Percentiles rank a stretch among this genome's conserved stretches.
phyloP scores from a whole-genome alignment of 345 rosid species.

The Eucalyptus leucophloia region DNA sequence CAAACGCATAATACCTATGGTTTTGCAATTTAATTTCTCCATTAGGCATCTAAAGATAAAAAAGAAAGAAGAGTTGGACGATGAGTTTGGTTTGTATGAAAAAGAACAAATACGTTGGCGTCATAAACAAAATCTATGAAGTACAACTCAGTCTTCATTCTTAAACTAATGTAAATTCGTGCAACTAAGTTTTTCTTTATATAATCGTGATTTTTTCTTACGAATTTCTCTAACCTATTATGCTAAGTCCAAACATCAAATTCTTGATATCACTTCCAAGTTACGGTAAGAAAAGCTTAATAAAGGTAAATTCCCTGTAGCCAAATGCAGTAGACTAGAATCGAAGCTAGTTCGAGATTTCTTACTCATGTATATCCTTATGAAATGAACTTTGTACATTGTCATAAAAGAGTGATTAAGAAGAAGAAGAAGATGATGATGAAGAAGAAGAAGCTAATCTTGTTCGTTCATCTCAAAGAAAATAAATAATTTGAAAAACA shows the following conservation, averaged over 20 bases:
- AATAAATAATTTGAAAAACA: fast-evolving
- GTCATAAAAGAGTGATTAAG: neutral
- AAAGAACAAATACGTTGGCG: neutral
- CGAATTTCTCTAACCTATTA: fast-evolving
- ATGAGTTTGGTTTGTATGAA: neutral
- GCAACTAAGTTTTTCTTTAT: too few relatives aligned
- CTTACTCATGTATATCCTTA: neutral
- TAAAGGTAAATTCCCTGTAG: neutral
- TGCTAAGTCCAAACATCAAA: too few relatives aligned
- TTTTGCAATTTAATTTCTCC: neutral
- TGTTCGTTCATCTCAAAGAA: fast-evolving
- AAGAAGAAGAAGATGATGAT: too few relatives aligned
- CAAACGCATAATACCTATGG: too few relatives aligned
- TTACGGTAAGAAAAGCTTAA: too few relatives aligned
- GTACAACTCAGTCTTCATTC: neutral
- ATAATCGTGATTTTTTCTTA: too few relatives aligned
- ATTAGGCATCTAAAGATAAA: neutral
- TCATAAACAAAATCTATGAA: too few relatives aligned
- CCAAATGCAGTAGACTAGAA: neutral
- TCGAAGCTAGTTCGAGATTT: neutral
- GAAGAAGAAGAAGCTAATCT: neutral
- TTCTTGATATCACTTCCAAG: too few relatives aligned
- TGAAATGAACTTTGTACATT: neutral
- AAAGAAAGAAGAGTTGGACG: neutral
- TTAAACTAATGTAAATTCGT: too few relatives aligned